phyloP scores from a whole-genome alignment of 2,329 filamentous ascomycete genomes.

The Aureobasidium sp. region DNA sequence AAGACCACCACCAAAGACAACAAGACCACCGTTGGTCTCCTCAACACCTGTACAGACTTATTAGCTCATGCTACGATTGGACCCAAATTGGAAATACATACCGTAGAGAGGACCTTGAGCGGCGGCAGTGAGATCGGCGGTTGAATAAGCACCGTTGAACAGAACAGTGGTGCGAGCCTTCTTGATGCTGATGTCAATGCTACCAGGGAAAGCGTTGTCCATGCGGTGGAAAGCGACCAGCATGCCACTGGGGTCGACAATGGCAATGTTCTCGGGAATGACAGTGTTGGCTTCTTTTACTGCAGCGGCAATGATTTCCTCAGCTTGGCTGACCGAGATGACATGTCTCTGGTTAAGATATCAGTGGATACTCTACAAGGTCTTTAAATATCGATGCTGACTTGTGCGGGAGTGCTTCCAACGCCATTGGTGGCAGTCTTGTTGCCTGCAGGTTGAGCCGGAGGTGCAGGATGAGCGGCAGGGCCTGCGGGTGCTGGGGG shows the following conservation, averaged over 20 bases:
- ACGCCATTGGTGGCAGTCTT: conserved; percentile 13
- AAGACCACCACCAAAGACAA: conserved; percentile 26
- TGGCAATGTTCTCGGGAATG: conserved; percentile 25
- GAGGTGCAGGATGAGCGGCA: no score
- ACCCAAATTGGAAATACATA: neutral
- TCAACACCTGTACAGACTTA: conserved; percentile 22
- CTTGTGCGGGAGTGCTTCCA: conserved; percentile 11
- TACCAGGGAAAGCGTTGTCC: conserved; percentile 26
- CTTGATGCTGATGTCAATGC: conserved; percentile 26
- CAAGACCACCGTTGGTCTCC: conserved; percentile 25
- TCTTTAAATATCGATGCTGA: neutral
- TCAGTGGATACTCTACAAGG: neutral
- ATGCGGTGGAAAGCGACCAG: conserved; percentile 28
- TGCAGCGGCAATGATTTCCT: conserved; percentile 22
- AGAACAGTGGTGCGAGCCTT: conserved; percentile 26
- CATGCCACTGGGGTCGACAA: conserved; percentile 24
- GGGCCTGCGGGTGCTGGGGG: no score
- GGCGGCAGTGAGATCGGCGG: conserved; percentile 22
- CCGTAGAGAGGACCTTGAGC: conserved; percentile 19
- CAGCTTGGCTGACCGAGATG: conserved; percentile 23
- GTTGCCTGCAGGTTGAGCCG: neutral
- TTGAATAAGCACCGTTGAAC: conserved; percentile 24
- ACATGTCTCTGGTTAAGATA: conserved; percentile 22
- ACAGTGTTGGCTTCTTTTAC: conserved; percentile 18
- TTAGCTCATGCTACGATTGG: neutral